Conservation (phyloP, 75 land plant genomes). For the Sequoia sempervirens region DNA sequence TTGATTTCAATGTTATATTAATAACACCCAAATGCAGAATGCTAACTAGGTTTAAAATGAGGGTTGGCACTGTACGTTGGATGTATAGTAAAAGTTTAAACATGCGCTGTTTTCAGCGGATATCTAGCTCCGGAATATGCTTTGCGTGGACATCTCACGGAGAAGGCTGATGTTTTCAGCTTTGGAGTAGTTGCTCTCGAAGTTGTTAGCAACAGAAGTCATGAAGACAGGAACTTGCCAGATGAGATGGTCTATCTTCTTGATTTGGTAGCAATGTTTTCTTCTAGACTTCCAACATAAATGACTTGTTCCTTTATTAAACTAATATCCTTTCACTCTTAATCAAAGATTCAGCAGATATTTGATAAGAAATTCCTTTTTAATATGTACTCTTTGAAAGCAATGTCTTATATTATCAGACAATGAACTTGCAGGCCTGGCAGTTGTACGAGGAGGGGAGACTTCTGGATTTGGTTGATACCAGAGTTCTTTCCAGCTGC, state of each 20-base stretch:
- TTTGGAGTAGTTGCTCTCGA: too few relatives aligned
- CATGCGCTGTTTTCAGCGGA: slow-evolving; percentile 3
- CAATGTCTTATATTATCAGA: too few relatives aligned
- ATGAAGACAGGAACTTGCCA: too few relatives aligned
- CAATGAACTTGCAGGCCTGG: slow-evolving; percentile 16
- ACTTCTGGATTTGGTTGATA: slow-evolving; percentile 29
- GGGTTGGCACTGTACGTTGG: background rate
- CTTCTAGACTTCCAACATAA: background rate
- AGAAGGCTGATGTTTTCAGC: too few relatives aligned
- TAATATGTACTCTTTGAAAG: too few relatives aligned
- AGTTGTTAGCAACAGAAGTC: too few relatives aligned
- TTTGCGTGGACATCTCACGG: too few relatives aligned
- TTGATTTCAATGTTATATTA: too few relatives aligned
- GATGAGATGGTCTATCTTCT: too few relatives aligned
- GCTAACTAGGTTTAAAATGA: background rate
- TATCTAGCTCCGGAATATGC: too few relatives aligned
- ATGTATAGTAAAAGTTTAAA: background rate
- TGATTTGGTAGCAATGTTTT: slow-evolving; percentile 25
- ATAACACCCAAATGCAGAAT: background rate
- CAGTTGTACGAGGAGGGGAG: slow-evolving; percentile 19
- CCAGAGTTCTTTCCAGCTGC: slow-evolving; percentile 9
- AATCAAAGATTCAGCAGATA: background rate
- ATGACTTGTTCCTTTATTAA: background rate
- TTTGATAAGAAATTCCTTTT: background rate
- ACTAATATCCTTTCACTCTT: background rate